These are phyloP conservation scores for Solanum gandarillasii DNA, from an alignment of 257 asterid species.

Conservation along the genomic window DNA sequence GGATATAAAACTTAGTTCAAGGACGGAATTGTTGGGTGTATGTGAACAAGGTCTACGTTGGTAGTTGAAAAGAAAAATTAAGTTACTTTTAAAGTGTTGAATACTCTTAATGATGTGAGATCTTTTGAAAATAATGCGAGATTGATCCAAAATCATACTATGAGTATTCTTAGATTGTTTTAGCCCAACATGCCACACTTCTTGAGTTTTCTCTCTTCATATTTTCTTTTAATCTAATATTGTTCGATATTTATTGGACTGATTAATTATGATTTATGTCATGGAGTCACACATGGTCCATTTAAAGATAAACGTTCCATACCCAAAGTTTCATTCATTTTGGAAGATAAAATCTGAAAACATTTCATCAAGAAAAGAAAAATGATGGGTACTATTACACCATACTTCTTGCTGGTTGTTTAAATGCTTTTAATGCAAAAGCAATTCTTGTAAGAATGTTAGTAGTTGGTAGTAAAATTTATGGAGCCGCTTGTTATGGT, in stretches of 20 bases:
- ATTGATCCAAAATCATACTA: background rate
- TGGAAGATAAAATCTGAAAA: background rate
- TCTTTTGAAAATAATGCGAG: background rate
- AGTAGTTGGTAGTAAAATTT: slow-evolving; percentile 20
- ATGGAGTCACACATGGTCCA: background rate
- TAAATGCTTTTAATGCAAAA: slow-evolving; percentile 5
- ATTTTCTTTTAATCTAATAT: too few relatives aligned
- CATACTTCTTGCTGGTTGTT: background rate
- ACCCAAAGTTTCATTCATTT: background rate
- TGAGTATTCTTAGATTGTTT: background rate
- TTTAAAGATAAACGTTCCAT: background rate
- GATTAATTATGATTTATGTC: background rate
- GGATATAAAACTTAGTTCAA: background rate
- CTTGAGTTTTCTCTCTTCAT: background rate
- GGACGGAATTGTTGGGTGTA: background rate
- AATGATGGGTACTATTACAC: background rate
- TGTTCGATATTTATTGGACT: background rate
- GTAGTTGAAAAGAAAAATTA: background rate
- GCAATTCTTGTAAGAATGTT: background rate
- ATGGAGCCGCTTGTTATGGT: slow-evolving; percentile 7
- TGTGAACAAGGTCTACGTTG: background rate
- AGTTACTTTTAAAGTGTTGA: background rate
- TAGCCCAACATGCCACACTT: background rate
- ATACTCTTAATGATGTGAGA: background rate
- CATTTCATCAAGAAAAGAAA: background rate